phyloP scores from a whole-genome alignment of 2,329 filamentous ascomycete genomes.

The Colletotrichum acutatum region DNA sequence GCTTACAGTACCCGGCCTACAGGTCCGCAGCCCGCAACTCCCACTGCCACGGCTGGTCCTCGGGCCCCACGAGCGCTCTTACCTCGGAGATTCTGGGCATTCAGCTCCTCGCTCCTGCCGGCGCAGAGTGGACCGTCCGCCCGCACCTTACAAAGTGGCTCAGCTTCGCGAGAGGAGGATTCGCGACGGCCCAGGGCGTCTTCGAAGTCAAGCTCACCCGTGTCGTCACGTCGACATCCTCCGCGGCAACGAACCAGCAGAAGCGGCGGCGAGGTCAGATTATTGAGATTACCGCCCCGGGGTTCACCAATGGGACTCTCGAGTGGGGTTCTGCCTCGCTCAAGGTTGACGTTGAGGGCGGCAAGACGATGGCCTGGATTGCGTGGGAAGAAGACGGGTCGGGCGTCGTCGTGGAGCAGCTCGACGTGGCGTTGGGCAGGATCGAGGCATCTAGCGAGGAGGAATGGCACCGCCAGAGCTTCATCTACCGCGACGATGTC shows the following conservation, averaged over 20 bases:
- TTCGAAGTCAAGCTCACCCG: conserved; percentile 46
- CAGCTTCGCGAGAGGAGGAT: conserved; percentile 49
- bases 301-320: conserved; percentile 36
- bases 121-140: conserved; percentile 40
- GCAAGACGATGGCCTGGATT: conserved; percentile 25
- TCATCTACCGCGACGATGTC: conserved; percentile 30
- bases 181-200: conserved; percentile 44
- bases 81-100: conserved; percentile 44
- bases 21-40: conserved; percentile 43
- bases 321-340: conserved; percentile 34
- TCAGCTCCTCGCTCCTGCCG: conserved; percentile 40
- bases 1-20: conserved; percentile 47
- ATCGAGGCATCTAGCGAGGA: conserved; percentile 29
- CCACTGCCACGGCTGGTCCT: conserved; percentile 51
- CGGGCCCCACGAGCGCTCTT: conserved; percentile 47
- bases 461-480: conserved; percentile 34
- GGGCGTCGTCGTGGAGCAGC: conserved; percentile 26
- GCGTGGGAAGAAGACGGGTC: conserved; percentile 27
- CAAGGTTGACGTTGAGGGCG: conserved; percentile 31
- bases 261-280: conserved; percentile 25
- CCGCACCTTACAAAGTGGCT: conserved; percentile 47
- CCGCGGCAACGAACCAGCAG: conserved; percentile 4
- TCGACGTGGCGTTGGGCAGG: conserved; percentile 28
- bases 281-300: conserved; percentile 31
- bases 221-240: conserved; percentile 32